These are phyloP conservation scores for Talaromyces wortmannii DNA, from an alignment of 495 filamentous ascomycete genomes.

Conservation along the genomic window DNA sequence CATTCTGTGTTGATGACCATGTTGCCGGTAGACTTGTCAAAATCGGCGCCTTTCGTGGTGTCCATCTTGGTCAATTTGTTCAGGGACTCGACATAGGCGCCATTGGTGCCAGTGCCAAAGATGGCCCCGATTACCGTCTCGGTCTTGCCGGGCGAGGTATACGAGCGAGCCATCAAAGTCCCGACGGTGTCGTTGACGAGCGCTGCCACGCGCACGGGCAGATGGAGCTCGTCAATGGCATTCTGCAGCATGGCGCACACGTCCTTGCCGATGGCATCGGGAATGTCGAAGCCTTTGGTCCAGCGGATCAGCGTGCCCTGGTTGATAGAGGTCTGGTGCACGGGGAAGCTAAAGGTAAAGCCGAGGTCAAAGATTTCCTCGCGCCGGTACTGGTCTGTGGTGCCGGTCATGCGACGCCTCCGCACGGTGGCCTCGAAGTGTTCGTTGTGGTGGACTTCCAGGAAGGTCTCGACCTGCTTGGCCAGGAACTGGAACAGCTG, in stretches of 20 bases:
- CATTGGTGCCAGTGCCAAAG: conserved; percentile 88
- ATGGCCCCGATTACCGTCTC: conserved; percentile 87
- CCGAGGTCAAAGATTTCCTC: conserved; percentile 83
- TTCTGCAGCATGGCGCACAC: conserved; percentile 83
- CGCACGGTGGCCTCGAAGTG: conserved; percentile 70
- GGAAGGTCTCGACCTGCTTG: conserved; percentile 82
- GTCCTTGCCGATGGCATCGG: conserved; percentile 87
- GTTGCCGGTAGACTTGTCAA: conserved; percentile 71
- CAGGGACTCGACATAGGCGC: conserved; percentile 69
- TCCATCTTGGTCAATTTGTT: conserved; percentile 41
- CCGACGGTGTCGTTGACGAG: conserved; percentile 97
- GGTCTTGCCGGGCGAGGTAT: conserved; percentile 84
- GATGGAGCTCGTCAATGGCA: conserved; percentile 81
- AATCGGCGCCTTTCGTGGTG: conserved; percentile 25
- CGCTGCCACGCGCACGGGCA: conserved; percentile 89
- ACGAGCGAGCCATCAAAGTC: conserved; percentile 94
- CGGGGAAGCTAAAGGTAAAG: conserved; percentile 97
- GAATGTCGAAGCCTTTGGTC: conserved; percentile 98
- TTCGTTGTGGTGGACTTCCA: conserved; percentile 80
- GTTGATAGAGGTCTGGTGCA: conserved; percentile 90
- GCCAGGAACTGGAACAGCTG: conserved; percentile 92
- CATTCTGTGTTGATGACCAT: conserved; percentile 99
- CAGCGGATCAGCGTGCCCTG: conserved; percentile 87
- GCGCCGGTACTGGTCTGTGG: conserved; percentile 45
- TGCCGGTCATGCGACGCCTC: conserved; percentile 48